Percentiles rank a stretch among this genome's conserved stretches.
phyloP scores from a whole-genome alignment of 1,139 yeast genomes.

The Debaryomycetaceae sp. region DNA sequence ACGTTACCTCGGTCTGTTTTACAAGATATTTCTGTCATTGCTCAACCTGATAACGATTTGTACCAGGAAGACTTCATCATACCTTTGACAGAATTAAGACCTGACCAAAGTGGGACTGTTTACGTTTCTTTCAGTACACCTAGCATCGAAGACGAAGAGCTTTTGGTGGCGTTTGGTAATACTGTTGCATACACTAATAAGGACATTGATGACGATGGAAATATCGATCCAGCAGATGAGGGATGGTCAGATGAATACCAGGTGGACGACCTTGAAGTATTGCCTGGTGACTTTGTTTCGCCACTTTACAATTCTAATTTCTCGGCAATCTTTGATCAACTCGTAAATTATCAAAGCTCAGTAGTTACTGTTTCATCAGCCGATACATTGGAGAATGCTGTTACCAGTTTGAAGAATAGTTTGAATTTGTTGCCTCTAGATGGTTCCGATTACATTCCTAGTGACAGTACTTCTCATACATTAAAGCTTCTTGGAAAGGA shows the following conservation, averaged over 20 bases:
- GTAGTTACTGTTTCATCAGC: constrained; percentile 39
- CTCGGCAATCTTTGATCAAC: constrained; percentile 69
- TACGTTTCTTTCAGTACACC: constrained; percentile 76
- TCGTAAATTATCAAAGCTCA: constrained; percentile 37
- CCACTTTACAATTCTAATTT: constrained; percentile 83
- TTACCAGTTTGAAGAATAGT: constrained; percentile 48
- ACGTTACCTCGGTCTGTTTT: constrained; percentile 76
- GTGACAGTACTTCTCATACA: constrained; percentile 62
- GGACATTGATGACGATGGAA: constrained; percentile 74
- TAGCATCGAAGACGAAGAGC: constrained; percentile 32
- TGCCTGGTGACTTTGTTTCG: constrained; percentile 77
- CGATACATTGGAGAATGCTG: constrained; percentile 35
- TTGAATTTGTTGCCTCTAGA: constrained; percentile 82
- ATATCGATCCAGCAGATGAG: constrained; percentile 66
- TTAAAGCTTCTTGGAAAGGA: constrained; percentile 84
- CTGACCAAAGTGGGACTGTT: constrained; percentile 69
- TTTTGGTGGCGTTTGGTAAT: constrained; percentile 60
- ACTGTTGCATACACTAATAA: constrained; percentile 72
- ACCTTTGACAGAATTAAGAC: constrained; percentile 69
- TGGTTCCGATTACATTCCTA: constrained; percentile 65
- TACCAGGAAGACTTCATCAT: constrained; percentile 71
- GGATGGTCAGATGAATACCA: constrained; percentile 95
- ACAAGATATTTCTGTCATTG: constrained; percentile 74
- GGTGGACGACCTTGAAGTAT: constrained; percentile 73
- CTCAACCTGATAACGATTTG: constrained; percentile 59